Conservation (phyloP, 192 early-diverging fungal genomes). For the Powellomyces hirtus region DNA sequence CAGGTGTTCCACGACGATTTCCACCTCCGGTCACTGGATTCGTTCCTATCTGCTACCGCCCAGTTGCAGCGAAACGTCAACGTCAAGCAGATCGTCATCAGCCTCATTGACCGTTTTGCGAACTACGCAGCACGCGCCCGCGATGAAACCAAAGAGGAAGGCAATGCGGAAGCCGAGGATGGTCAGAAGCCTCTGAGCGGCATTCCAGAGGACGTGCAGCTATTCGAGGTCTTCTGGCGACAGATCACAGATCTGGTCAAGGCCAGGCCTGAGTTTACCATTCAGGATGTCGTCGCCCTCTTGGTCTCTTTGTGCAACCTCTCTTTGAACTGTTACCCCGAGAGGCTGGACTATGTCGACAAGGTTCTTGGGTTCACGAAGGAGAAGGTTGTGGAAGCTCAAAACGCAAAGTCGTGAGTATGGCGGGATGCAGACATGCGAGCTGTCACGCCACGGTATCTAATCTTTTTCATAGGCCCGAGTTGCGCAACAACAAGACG, state of each 20-base stretch:
- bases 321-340: conserved; percentile 90
- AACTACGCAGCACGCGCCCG: conserved; percentile 77
- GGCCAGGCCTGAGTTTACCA: conserved; percentile 85
- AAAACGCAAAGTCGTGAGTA: conserved; percentile 26
- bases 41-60: conserved; percentile 86
- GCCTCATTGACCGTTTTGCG: conserved; percentile 90
- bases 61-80: conserved; percentile 91
- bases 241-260: conserved; percentile 91
- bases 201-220: conserved; percentile 79
- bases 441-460: not conserved
- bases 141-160: conserved; percentile 37
- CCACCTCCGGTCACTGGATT: conserved; percentile 86
- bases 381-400: conserved; percentile 57
- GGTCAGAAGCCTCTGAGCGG: conserved; percentile 58
- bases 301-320: conserved; percentile 84
- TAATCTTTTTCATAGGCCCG: conserved; percentile 45
- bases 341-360: conserved; percentile 82
- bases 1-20: conserved; percentile 98
- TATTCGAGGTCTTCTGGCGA: conserved; percentile 97
- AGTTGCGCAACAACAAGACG: conserved; percentile 68
- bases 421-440: not conserved
- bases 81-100: conserved; percentile 95
- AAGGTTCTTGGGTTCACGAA: conserved; percentile 89
- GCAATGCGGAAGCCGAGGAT: not conserved
- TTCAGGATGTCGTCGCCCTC: conserved; percentile 90